Conservation (phyloP, 768 basidiomycete genomes). For the Russula sp. region DNA sequence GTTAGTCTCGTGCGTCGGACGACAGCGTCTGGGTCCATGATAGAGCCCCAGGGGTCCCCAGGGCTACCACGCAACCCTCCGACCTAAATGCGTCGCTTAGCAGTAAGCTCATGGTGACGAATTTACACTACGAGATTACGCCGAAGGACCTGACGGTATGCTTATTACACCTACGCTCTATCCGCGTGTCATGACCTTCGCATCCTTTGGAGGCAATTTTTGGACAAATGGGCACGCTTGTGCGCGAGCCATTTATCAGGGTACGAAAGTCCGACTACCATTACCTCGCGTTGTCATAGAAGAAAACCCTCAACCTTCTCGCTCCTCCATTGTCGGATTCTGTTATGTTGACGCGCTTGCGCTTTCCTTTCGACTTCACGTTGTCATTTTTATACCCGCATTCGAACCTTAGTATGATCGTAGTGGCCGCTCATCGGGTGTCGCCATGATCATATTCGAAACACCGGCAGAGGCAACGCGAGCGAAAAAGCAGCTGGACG, state of each 20-base stretch:
- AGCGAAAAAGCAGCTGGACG: slow-evolving; percentile 80
- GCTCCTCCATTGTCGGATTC: slow-evolving; percentile 29
- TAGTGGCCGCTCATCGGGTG: slow-evolving; percentile 86
- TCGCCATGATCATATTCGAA: slow-evolving; percentile 74
- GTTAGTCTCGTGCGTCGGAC: slow-evolving; percentile 13
- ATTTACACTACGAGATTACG: slow-evolving; percentile 88
- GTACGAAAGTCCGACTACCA: slow-evolving; percentile 59
- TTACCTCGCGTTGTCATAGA: slow-evolving; percentile 47
- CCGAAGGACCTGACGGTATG: slow-evolving; percentile 82
- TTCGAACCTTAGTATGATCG: slow-evolving; percentile 78
- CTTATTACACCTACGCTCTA: slow-evolving; percentile 7
- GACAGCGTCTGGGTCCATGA: slow-evolving; percentile 17
- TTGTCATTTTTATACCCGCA: slow-evolving; percentile 30
- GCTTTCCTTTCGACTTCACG: background rate
- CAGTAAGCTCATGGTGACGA: slow-evolving; percentile 62
- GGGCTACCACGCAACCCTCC: background rate
- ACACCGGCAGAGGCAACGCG: slow-evolving; percentile 68
- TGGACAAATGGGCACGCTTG: slow-evolving; percentile 86
- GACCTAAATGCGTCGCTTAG: background rate
- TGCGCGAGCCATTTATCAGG: slow-evolving; percentile 89
- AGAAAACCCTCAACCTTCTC: slow-evolving; percentile 40
- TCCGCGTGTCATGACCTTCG: background rate
- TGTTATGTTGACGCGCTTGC: slow-evolving; percentile 19
- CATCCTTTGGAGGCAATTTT: slow-evolving; percentile 60
- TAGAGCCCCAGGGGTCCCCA: slow-evolving; percentile 8